Evolutionary conservation across 139 green algal genomes (phyloP), one percentile per base, ranked within the genome.

Genomic region (Asterochloris sp.): DNA sequence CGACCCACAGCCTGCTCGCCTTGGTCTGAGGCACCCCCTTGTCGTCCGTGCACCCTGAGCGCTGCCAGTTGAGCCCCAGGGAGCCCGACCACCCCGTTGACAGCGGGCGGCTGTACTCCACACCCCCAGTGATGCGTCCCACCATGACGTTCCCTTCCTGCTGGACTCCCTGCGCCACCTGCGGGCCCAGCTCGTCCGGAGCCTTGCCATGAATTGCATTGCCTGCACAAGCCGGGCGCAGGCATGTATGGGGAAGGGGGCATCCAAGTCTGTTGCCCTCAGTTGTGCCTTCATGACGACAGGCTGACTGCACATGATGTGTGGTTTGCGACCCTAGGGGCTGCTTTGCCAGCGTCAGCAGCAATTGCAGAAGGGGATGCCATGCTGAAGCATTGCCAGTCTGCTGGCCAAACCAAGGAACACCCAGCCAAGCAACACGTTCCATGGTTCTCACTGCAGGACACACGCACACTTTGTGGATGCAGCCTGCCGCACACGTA

Each of bases 1-100:
- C 14, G 2, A 27, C 14, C 66, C 62, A 13, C 13, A 61, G 60
- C n/a, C 6, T 27, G 27, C 63, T n/a, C 13, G 76, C 83, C 83
- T 83, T 76, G 38, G 69, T 85, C 75, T 94, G 85, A 21, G 84
- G 78, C 0, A 76, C 21, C 21, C 91, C 90, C 29, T 92, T 87
- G 21, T 96, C 90, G 77, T 97, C 93, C 79, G 95, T 87, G 77
- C 91, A 94, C 14, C 83, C 87, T n/a, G 90, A 89, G 78, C 93
- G 88, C 86, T 96, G 92, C 78, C 85, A 91, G 62, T 85, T 92
- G 47, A 92, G 12, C 14, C 90, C 87, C 62, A 92, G 78, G 16
- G 88, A 93, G 69, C 89, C 95, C 6, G 83, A 92, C 93, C 91
- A 96, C 54, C 77, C 74, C 14, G 67, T 78, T 62, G 85, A 78